These are phyloP conservation scores for Lactifluus volemus DNA, from an alignment of 768 basidiomycete genomes.

Conservation along the genomic window DNA sequence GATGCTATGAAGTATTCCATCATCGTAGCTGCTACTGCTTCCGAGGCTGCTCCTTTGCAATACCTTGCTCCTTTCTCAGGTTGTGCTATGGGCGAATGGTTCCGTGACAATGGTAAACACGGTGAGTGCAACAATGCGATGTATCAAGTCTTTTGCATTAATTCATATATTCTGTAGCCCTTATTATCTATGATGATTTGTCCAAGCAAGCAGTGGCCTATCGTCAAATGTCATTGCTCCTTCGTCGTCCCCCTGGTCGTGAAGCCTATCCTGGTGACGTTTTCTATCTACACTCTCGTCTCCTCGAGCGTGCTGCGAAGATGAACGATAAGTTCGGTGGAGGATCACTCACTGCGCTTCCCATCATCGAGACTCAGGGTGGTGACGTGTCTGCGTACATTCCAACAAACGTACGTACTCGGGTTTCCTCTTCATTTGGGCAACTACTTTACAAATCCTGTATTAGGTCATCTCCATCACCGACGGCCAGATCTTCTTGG, in stretches of 20 bases:
- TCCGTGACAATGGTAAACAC: constrained; percentile 99
- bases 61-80: constrained; percentile 99
- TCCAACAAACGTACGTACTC: constrained; percentile 69
- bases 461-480: constrained; percentile 96
- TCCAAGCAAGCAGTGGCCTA: constrained; percentile 99
- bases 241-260: constrained; percentile 99
- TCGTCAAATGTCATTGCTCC: constrained; percentile 99
- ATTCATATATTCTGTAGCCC: constrained; percentile 37
- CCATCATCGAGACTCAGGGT: constrained; percentile 99
- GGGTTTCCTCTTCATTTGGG: neutral
- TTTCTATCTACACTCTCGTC: constrained; percentile 99
- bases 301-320: constrained; percentile 99
- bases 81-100: constrained; percentile 99
- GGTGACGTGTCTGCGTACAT: constrained; percentile 99
- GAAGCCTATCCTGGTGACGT: constrained; percentile 99
- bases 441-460: constrained; percentile 5
- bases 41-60: constrained; percentile 97
- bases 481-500: constrained; percentile 99
- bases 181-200: constrained; percentile 99
- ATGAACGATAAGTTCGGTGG: constrained; percentile 99
- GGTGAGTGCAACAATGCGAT: constrained; percentile 39
- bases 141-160: neutral
- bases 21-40: constrained; percentile 98
- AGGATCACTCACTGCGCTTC: constrained; percentile 96
- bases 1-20: constrained; percentile 99